A percentile compares a stretch with the other conserved stretches of the same genome.
These are phyloP conservation scores for Mortierella sp. DNA, from an alignment of 371 early-diverging fungal species.

Conservation along the genomic window DNA sequence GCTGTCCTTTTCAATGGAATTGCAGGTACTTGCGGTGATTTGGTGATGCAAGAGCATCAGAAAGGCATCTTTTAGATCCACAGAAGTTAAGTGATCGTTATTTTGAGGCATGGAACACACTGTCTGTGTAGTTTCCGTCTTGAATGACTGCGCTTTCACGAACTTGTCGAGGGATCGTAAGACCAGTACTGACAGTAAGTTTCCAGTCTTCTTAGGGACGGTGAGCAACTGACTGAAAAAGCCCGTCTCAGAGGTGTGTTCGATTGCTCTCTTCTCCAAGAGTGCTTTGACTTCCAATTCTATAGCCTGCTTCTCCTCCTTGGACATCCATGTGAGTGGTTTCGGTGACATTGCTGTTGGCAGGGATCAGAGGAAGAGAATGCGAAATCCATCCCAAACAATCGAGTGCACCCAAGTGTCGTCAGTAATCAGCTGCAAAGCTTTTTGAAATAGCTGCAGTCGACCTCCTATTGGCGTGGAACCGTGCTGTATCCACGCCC, in stretches of 20 bases:
- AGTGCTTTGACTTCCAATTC: slow-evolving; percentile 40
- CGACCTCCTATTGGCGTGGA: slow-evolving; percentile 48
- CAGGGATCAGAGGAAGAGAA: slow-evolving; percentile 37
- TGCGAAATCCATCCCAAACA: slow-evolving; percentile 38
- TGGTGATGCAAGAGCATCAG: slow-evolving; percentile 36
- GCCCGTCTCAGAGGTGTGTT: slow-evolving; percentile 29
- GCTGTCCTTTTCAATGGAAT: slow-evolving; percentile 59
- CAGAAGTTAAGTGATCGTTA: slow-evolving; percentile 48
- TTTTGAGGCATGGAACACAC: slow-evolving; percentile 36
- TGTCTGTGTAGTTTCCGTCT: slow-evolving; percentile 47
- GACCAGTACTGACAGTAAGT: slow-evolving; percentile 44
- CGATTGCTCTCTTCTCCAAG: slow-evolving; percentile 46
- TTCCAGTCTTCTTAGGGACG: too few relatives aligned
- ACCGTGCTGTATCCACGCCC: slow-evolving; percentile 21
- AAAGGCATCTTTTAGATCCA: slow-evolving; percentile 57
- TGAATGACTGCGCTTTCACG: slow-evolving; percentile 40
- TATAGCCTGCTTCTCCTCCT: slow-evolving; percentile 16
- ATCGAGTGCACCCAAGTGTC: slow-evolving; percentile 30
- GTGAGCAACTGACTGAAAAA: slow-evolving; percentile 43
- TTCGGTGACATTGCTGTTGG: slow-evolving; percentile 10
- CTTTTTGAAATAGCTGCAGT: slow-evolving; percentile 28
- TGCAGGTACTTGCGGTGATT: slow-evolving; percentile 53
- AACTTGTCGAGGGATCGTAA: slow-evolving; percentile 42
- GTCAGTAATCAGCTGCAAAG: slow-evolving; percentile 40
- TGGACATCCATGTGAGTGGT: slow-evolving; percentile 17